These are phyloP conservation scores for Aureobasidium sp. DNA, from an alignment of 2,329 filamentous ascomycete genomes.

Conservation along the genomic window DNA sequence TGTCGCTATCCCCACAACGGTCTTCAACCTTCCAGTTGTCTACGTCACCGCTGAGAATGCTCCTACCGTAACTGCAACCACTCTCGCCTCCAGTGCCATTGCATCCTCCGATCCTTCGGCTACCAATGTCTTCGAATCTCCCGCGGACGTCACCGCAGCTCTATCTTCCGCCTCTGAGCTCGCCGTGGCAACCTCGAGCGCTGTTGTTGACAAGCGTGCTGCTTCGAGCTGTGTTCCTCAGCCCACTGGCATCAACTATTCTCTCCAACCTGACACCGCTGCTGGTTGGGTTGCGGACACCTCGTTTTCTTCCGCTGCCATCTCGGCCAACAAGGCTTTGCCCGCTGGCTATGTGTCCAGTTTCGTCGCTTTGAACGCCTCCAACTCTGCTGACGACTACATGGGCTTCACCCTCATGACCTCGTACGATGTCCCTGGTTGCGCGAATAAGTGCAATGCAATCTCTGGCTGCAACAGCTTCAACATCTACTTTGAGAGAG, in stretches of 20 bases:
- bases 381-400: conserved; percentile 14
- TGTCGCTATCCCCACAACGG: background rate
- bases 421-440: conserved; percentile 9
- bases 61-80: background rate
- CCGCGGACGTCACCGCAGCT: background rate
- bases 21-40: background rate
- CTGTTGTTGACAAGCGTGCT: background rate
- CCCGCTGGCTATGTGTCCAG: conserved; percentile 11
- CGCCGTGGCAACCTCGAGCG: background rate
- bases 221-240: background rate
- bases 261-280: background rate
- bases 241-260: conserved; percentile 15
- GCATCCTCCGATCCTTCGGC: background rate
- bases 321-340: background rate
- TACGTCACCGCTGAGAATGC: background rate
- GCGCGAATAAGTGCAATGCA: conserved; percentile 11
- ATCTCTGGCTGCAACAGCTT: conserved; percentile 13
- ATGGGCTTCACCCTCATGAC: conserved; percentile 12
- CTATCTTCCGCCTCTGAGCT: background rate
- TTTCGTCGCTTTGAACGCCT: conserved; percentile 14
- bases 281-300: background rate
- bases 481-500: conserved; percentile 18
- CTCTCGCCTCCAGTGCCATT: background rate
- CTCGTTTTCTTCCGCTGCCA: background rate
- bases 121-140: background rate